Evolutionary conservation across 345 rosid genomes (phyloP), one percentile per base, ranked within the genome.

Genomic region (Bruguiera sexangula): DNA sequence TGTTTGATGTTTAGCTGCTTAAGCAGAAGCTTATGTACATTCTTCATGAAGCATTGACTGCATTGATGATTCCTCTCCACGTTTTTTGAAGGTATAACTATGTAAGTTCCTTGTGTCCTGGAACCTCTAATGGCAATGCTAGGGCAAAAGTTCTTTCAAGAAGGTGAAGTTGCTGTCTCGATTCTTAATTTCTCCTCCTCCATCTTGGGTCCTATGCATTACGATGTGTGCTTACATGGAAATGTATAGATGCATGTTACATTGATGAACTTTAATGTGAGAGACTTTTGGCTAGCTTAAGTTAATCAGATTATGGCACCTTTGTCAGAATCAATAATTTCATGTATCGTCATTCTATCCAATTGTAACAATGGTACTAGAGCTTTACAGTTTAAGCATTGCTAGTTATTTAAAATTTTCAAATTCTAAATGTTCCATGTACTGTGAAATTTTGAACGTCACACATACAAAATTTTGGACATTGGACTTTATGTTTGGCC

Each of bases 51-150:
- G 50, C 56, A 26, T 64, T 37, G 11, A n/a, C 11, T 11, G 24
- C 62, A 68, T 57, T 75, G 57, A 65, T 71, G 22, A 60, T 26
- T 61, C 52, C 57, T 62, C 62, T n/a, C 69, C 73, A 16, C 50
- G 69, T 62, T 76, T 61, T 36, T 73, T 84, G 73, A 73, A 94
- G 97, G 87, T 72, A 81, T 58, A 84, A 79, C 24, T 95, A 87
- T 74, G 67, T 95, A 63, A 80, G 81, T 62, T 85, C 90, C 51
- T 75, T 92, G 72, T 92, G 92, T 77, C 93, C 86, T 62, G 87
- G 81, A 69, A 79, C 74, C 68, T 73, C 81, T 62, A 77, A 65
- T 76, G 79, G 51, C 67, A 72, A 62, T 61, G 53, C 57, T 63
- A 82, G 75, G 64, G 64, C 82, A 0, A 84, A 83, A 68, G 79